Base-by-base conservation (phyloP, 495 filamentous ascomycete genomes). In the Aspergillus egyptiacus region DNA sequence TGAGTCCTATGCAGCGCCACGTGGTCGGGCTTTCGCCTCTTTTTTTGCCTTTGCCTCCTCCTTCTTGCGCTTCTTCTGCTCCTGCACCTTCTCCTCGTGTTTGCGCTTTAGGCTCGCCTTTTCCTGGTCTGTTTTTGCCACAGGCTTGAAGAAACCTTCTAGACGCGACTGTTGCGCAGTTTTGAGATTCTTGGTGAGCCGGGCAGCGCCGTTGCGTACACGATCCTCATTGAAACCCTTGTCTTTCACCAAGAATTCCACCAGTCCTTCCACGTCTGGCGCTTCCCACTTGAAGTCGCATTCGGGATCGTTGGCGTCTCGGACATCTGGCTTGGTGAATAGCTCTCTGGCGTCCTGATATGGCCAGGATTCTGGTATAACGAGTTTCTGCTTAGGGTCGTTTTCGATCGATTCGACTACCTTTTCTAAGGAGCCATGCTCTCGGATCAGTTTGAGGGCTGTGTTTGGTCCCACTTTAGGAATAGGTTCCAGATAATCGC, bases 241-340 rank as follows among this genome's bases (percentile, higher is more conserved):
- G 64, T 97, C 93, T 2, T 74, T 77, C 6, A 93, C 93, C 2
- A 99, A 72, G 70, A 87, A 99, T 47, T 90, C 76, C 13, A 97
- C 73, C 2, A 99, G 75, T 0, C 87, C 91, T 3, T 96, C 90
- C 5, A 91, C 72, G 58, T 99, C 87, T 2, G 93, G 94, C 19
- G 81, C 83, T 22, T 96, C 87, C 93, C 93, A 99, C 68, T 95
- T 95, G 73, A 97, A 96, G 55, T 97, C 91, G 63, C 89, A 96
- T 28, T 86, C 83, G 5, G 86, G 81, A 55, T 95, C 76, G 54
- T 89, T 84, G 18, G 89, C 89, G n/a, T 74, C 65, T n/a, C 84
- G 82, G 11, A 96, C 89, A 59, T 95, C 88, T 0, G 93, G 93
- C 39, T 87, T 73, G 61, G 91, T 75, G 73, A 99, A 97, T 18